phyloP scores from a whole-genome alignment of 257 asterid species.

The Primulina eburnea region DNA sequence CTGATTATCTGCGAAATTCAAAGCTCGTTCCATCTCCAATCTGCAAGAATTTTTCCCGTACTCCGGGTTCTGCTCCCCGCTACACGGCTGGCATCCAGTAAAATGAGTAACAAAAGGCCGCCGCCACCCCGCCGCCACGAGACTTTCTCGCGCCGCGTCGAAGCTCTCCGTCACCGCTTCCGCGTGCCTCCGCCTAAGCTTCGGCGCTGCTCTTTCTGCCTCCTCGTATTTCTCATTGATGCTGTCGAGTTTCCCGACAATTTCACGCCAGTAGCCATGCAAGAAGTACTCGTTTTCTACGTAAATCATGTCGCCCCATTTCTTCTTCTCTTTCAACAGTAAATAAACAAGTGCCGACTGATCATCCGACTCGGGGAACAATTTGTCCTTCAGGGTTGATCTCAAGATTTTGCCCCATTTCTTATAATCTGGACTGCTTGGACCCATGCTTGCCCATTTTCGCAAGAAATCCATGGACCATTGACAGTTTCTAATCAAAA shows the following conservation, averaged over 20 bases:
- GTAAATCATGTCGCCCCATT: slow-evolving; percentile 66
- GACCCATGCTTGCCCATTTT: slow-evolving; percentile 79
- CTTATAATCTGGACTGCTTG: slow-evolving; percentile 50
- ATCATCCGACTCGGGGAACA: slow-evolving; percentile 62
- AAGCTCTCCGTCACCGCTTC: slow-evolving; percentile 51
- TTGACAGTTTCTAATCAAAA: slow-evolving; percentile 66
- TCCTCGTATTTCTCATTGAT: slow-evolving; percentile 32
- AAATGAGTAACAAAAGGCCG: slow-evolving; percentile 85
- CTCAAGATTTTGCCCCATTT: slow-evolving; percentile 52
- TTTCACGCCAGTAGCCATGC: slow-evolving; percentile 72
- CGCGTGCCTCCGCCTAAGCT: slow-evolving; percentile 61
- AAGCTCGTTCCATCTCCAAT: slow-evolving; percentile 67
- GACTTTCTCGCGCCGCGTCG: slow-evolving; percentile 34
- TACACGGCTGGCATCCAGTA: slow-evolving; percentile 91
- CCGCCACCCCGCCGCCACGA: slow-evolving; percentile 41
- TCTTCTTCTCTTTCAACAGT: slow-evolving; percentile 45
- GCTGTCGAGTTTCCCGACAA: slow-evolving; percentile 43
- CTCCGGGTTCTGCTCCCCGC: slow-evolving; percentile 59
- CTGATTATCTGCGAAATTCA: slow-evolving; percentile 74
- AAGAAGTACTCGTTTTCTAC: slow-evolving; percentile 61
- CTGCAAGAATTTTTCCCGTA: slow-evolving; percentile 51
- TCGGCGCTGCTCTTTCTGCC: slow-evolving; percentile 26
- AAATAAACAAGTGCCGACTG: slow-evolving; percentile 71
- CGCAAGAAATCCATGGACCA: slow-evolving; percentile 82
- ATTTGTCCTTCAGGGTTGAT: slow-evolving; percentile 55